These are phyloP conservation scores for Symbiodinium pilosum DNA, from an alignment of 73 alveolate species.

Conservation along the genomic window DNA sequence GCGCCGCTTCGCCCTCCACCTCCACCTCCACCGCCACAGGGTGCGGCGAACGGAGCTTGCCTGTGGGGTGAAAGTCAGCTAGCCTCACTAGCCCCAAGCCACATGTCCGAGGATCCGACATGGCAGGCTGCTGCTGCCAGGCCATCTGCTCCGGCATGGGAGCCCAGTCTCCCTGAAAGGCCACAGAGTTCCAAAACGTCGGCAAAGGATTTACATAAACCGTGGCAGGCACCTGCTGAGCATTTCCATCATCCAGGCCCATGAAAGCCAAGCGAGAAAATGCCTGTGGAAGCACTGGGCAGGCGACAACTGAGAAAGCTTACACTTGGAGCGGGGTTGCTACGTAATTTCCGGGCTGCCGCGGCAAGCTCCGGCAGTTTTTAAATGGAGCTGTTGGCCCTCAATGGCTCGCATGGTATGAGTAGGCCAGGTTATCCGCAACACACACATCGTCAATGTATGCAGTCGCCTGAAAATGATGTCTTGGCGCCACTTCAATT, in stretches of 20 bases:
- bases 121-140: constrained; percentile 40
- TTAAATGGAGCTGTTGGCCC: too few species aligned
- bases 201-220: neutral
- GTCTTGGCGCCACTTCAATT: too few species aligned
- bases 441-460: too few species aligned
- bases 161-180: constrained; percentile 75
- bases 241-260: constrained; percentile 48
- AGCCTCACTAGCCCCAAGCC: neutral
- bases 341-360: too few species aligned
- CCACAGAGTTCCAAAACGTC: neutral
- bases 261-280: constrained; percentile 64
- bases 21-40: constrained; percentile 24
- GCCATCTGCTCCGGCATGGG: constrained; percentile 32
- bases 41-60: constrained; percentile 36
- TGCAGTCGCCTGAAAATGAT: too few species aligned
- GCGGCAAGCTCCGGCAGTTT: too few species aligned
- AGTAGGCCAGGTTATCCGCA: too few species aligned
- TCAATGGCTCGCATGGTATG: too few species aligned
- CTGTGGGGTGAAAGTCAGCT: neutral
- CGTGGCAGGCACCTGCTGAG: neutral
- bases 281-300: neutral
- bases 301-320: too few species aligned
- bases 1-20: constrained; percentile 29
- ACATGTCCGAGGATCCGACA: neutral
- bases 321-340: too few species aligned